A percentile compares a stretch with the other conserved stretches of the same genome.
These are phyloP conservation scores for Arabidopsis hybrid DNA, from an alignment of 441 rosid species.

Conservation along the genomic window DNA sequence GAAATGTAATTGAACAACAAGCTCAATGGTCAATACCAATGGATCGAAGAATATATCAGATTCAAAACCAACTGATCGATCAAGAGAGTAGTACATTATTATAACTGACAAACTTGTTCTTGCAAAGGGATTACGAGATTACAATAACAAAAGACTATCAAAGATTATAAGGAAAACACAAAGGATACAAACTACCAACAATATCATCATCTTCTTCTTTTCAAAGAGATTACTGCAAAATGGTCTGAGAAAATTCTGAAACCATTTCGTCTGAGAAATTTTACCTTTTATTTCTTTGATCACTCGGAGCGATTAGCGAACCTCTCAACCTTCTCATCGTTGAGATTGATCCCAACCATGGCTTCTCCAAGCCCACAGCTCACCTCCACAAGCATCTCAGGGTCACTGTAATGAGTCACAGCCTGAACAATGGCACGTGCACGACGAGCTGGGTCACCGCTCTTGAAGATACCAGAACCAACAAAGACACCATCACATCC, in stretches of 20 bases:
- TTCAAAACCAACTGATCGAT: constrained; percentile 17
- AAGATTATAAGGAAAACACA: constrained; percentile 14
- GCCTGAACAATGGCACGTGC: constrained; percentile 96
- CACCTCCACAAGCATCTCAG: constrained; percentile 80
- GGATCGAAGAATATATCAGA: neutral
- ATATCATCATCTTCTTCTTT: constrained; percentile 2
- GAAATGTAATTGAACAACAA: neutral
- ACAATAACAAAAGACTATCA: constrained; percentile 38
- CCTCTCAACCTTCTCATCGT: constrained; percentile 82
- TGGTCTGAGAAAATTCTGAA: constrained; percentile 15
- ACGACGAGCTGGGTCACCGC: constrained; percentile 90
- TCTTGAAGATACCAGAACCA: constrained; percentile 92
- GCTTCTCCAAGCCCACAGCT: constrained; percentile 95
- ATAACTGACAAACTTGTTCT: constrained; percentile 46
- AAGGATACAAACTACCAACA: constrained; percentile 38
- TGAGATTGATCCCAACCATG: constrained; percentile 87
- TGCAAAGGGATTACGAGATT: constrained; percentile 32
- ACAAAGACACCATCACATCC: constrained; percentile 96
- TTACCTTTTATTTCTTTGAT: neutral
- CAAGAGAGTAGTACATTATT: constrained; percentile 36
- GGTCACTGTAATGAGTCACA: constrained; percentile 91
- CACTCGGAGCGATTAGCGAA: constrained; percentile 76
- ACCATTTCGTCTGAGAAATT: constrained; percentile 22
- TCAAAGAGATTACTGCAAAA: constrained; percentile 9
- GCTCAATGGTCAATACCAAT: constrained; percentile 13